A percentile compares a stretch with the other conserved stretches of the same genome.
Evolutionary conservation across 768 basidiomycete species (phyloP).

Genomic region (Lepiota venenata): DNA sequence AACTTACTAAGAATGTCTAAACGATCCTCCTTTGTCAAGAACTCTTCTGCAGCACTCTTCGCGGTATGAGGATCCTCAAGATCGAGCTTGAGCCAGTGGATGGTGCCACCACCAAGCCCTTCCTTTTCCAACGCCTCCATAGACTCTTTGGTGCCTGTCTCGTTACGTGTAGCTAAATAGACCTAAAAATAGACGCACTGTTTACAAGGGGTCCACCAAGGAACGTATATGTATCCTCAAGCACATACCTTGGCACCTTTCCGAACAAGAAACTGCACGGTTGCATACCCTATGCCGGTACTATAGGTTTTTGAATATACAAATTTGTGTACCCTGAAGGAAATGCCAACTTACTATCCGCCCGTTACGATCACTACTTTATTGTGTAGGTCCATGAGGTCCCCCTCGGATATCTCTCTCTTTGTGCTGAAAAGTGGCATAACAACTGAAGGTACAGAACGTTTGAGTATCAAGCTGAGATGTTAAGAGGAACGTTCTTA

Average conservation of each 20-base stretch:
- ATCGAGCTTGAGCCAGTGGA: slow-evolving; percentile 23
- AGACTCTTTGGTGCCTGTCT: slow-evolving; percentile 15
- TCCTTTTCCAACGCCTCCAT: slow-evolving; percentile 17
- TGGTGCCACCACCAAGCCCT: slow-evolving; percentile 17
- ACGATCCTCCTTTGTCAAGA: slow-evolving; percentile 31
- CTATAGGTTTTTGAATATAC: not conserved
- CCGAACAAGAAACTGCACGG: slow-evolving; percentile 1
- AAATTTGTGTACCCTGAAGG: not conserved
- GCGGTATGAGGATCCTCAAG: slow-evolving; percentile 23
- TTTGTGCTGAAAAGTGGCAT: not conserved
- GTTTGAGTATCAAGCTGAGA: not conserved
- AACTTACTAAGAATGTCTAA: slow-evolving; percentile 56
- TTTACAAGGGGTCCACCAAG: not conserved
- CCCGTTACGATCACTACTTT: slow-evolving; percentile 5
- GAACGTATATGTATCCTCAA: too few species aligned
- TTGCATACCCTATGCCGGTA: slow-evolving; percentile 4
- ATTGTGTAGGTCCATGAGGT: not conserved
- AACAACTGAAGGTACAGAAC: not conserved
- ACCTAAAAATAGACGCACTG: slow-evolving; percentile 6
- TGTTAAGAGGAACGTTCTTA: not conserved
- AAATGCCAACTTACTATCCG: not conserved
- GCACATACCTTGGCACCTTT: slow-evolving; percentile 6
- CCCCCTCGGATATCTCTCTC: slow-evolving; percentile 1
- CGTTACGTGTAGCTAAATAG: slow-evolving; percentile 18
- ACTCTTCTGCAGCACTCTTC: slow-evolving; percentile 20